Percentiles rank a stretch among this genome's conserved stretches.
Evolutionary conservation across 1,284 basidiomycete species (phyloP).

Genomic region (Irpex lacteus): DNA sequence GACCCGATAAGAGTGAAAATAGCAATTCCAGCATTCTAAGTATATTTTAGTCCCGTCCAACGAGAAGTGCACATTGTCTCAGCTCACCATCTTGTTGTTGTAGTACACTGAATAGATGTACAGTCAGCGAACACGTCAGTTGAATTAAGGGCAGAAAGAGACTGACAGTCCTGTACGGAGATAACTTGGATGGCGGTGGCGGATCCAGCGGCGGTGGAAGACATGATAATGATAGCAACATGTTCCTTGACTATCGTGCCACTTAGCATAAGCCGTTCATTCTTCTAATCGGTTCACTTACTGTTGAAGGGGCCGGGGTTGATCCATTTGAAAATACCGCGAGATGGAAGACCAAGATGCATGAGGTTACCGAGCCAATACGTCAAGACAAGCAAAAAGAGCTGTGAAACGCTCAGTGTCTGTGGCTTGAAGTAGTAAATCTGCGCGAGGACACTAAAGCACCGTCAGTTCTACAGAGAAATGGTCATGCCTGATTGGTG

Average conservation of each 20-base stretch:
- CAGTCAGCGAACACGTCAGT: not conserved
- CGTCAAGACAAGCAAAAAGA: constrained; percentile 36
- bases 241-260: constrained; percentile 30
- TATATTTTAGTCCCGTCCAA: not conserved
- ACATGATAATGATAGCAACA: constrained; percentile 36
- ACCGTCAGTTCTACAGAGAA: constrained; percentile 12
- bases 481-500: too few relatives aligned
- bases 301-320: constrained; percentile 46
- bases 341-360: constrained; percentile 30
- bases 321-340: constrained; percentile 34
- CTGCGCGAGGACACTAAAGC: constrained; percentile 34
- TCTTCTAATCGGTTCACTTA: constrained; percentile 15
- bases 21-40: constrained; percentile 27
- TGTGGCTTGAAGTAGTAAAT: constrained; percentile 39
- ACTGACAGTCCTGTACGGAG: constrained; percentile 32
- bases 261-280: not conserved
- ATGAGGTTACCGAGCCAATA: constrained; percentile 36
- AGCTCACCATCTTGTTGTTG: constrained; percentile 28
- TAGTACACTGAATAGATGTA: constrained; percentile 25
- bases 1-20: constrained; percentile 33
- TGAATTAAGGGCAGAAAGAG: not conserved
- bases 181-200: constrained; percentile 37
- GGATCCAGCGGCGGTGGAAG: constrained; percentile 32
- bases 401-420: constrained; percentile 28
- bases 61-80: not conserved